Evolutionary conservation across 768 basidiomycete genomes (phyloP).

Genomic region (Kwoniella newhampshirensis): DNA sequence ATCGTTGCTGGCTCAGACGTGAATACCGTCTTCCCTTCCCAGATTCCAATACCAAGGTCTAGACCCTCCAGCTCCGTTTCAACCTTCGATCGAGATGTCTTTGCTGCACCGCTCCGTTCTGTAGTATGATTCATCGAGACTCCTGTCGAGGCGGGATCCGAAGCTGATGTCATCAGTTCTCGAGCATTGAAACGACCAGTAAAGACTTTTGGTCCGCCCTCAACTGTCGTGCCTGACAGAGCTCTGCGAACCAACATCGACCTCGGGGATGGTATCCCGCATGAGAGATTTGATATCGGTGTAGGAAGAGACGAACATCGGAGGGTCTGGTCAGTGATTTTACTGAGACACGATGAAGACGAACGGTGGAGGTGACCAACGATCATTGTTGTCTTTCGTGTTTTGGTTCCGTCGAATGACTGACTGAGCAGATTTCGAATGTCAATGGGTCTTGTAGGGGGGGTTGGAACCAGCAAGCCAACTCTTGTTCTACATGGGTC

Average conservation of each 20-base stretch:
- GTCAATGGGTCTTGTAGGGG: too few species aligned
- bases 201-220: too few species aligned
- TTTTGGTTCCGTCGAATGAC: constrained; percentile 26
- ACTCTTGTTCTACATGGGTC: too few species aligned
- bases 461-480: too few species aligned
- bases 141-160: background rate
- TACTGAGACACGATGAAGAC: background rate
- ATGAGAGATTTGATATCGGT: background rate
- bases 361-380: background rate
- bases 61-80: background rate
- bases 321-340: too few species aligned
- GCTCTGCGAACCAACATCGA: too few species aligned
- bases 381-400: constrained; percentile 2
- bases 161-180: too few species aligned
- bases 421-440: too few species aligned
- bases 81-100: too few species aligned
- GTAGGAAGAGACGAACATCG: too few species aligned
- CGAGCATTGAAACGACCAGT: too few species aligned
- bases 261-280: background rate
- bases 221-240: too few species aligned
- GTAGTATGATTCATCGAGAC: background rate
- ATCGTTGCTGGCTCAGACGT: background rate
- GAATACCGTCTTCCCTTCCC: constrained; percentile 17
- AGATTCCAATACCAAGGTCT: constrained; percentile 7
- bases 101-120: background rate